Percentiles rank a stretch among this genome's conserved stretches.
These are phyloP conservation scores for Naematelia encephala DNA, from an alignment of 768 basidiomycete genomes.

Conservation along the genomic window DNA sequence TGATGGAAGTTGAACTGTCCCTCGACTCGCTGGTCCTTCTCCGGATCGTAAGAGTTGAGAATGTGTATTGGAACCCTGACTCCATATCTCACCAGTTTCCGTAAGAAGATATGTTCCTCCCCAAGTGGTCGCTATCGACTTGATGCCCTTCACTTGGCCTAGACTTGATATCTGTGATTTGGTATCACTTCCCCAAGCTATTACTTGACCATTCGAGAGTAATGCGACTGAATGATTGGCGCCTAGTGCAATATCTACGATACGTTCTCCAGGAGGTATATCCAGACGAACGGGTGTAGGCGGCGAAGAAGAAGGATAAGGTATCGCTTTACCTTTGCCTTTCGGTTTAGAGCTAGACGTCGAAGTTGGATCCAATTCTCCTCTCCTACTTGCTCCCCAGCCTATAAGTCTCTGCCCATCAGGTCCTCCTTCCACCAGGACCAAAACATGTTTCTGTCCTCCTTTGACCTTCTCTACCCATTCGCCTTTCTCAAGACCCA, in stretches of 20 bases:
- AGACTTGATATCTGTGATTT: slow-evolving; percentile 61
- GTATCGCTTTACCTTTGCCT: slow-evolving; percentile 21
- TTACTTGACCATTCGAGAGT: slow-evolving; percentile 55
- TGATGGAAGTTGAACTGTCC: slow-evolving; percentile 8
- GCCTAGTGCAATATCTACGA: slow-evolving; percentile 54
- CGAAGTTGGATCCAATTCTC: slow-evolving; percentile 63
- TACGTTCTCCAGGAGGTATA: slow-evolving; percentile 53
- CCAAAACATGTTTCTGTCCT: slow-evolving; percentile 72
- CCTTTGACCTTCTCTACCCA: slow-evolving; percentile 57
- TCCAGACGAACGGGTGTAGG: slow-evolving; percentile 53
- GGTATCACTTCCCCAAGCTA: slow-evolving; percentile 65
- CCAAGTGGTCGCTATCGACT: slow-evolving; percentile 31
- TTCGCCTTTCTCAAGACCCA: slow-evolving; percentile 27
- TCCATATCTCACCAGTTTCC: not conserved
- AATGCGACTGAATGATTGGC: slow-evolving; percentile 59
- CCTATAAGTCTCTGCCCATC: slow-evolving; percentile 56
- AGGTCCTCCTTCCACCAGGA: slow-evolving; percentile 42
- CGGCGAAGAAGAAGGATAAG: slow-evolving; percentile 18
- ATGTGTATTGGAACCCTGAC: slow-evolving; percentile 40
- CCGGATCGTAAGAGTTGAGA: slow-evolving; percentile 32
- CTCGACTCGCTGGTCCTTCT: not conserved
- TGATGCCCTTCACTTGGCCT: slow-evolving; percentile 21
- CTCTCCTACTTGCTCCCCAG: slow-evolving; percentile 82
- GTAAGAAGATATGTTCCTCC: slow-evolving; percentile 30
- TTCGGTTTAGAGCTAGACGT: slow-evolving; percentile 2